Percentiles rank a stretch among this genome's conserved stretches.
Conservation (phyloP, 2,329 filamentous ascomycete species). For the Pseudocercospora eumusae region DNA sequence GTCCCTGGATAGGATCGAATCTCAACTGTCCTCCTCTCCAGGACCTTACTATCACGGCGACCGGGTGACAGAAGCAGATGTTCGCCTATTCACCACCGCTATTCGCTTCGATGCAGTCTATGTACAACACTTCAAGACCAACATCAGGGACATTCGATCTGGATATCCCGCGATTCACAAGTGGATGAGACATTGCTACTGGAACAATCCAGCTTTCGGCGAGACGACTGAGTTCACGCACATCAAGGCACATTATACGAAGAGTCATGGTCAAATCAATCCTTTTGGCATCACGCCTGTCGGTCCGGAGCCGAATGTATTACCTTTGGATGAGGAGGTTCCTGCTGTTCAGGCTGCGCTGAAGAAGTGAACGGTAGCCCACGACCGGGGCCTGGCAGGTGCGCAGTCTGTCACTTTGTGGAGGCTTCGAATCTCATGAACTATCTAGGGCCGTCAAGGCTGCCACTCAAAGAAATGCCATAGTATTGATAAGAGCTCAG, state of each 20-base stretch:
- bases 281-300: constrained; percentile 73
- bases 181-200: constrained; percentile 58
- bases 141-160: constrained; percentile 78
- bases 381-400: background rate
- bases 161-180: constrained; percentile 79
- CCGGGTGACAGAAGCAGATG: constrained; percentile 51
- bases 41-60: constrained; percentile 53
- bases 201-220: constrained; percentile 74
- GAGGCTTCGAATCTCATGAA: background rate
- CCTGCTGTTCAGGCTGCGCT: constrained; percentile 52
- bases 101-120: constrained; percentile 60
- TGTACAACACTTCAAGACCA: constrained; percentile 70
- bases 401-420: too few relatives aligned
- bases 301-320: constrained; percentile 79
- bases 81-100: constrained; percentile 61
- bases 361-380: constrained; percentile 8
- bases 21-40: constrained; percentile 43
- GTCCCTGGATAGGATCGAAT: constrained; percentile 52
- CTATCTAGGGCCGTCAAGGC: too few relatives aligned
- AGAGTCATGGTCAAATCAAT: constrained; percentile 67
- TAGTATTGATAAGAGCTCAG: background rate
- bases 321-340: constrained; percentile 78
- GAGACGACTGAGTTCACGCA: constrained; percentile 90
- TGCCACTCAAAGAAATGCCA: background rate
- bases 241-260: constrained; percentile 80